Percentiles rank a stretch among this genome's conserved stretches.
Conservation (phyloP, 2,329 filamentous ascomycete species). For the Aspergillus ochraceus region DNA sequence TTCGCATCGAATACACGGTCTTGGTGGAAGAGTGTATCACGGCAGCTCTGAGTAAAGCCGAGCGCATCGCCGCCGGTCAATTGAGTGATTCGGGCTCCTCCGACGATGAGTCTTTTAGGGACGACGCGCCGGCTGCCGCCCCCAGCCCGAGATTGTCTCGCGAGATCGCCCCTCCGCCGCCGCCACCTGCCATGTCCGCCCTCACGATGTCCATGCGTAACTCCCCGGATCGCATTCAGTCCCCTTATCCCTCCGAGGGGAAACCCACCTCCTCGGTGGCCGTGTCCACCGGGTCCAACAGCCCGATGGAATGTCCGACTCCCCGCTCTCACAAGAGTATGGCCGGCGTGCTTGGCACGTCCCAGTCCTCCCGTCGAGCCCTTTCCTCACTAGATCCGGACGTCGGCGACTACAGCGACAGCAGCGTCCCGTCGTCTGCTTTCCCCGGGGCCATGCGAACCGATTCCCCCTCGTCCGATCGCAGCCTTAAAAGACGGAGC, state of each 20-base stretch:
- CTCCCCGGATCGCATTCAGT: conserved; percentile 51
- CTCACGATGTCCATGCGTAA: conserved; percentile 59
- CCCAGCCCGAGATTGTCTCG: conserved; percentile 10
- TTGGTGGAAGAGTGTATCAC: conserved; percentile 95
- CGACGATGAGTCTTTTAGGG: conserved; percentile 55
- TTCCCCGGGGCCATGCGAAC: conserved; percentile 71
- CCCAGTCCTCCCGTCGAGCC: conserved; percentile 66
- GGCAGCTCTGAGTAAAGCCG: conserved; percentile 85
- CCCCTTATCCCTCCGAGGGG: conserved; percentile 46
- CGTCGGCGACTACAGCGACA: conserved; percentile 76
- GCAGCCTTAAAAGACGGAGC: conserved; percentile 81
- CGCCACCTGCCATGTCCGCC: conserved; percentile 42
- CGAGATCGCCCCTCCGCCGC: conserved; percentile 14
- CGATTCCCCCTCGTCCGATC: conserved; percentile 88
- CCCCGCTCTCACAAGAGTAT: conserved; percentile 75
- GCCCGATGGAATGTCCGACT: conserved; percentile 86
- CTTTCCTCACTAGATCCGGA: conserved; percentile 84
- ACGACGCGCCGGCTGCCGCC: conserved; percentile 20
- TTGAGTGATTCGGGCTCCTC: conserved; percentile 73
- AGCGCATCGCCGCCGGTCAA: conserved; percentile 80
- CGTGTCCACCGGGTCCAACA: conserved; percentile 81
- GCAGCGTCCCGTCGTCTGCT: conserved; percentile 79
- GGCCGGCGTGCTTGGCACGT: conserved; percentile 58
- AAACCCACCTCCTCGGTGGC: conserved; percentile 60
- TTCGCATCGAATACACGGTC: conserved; percentile 88